Evolutionary conservation across 2,329 filamentous ascomycete species (phyloP).

Genomic region (Sphaerostilbella broomeana): DNA sequence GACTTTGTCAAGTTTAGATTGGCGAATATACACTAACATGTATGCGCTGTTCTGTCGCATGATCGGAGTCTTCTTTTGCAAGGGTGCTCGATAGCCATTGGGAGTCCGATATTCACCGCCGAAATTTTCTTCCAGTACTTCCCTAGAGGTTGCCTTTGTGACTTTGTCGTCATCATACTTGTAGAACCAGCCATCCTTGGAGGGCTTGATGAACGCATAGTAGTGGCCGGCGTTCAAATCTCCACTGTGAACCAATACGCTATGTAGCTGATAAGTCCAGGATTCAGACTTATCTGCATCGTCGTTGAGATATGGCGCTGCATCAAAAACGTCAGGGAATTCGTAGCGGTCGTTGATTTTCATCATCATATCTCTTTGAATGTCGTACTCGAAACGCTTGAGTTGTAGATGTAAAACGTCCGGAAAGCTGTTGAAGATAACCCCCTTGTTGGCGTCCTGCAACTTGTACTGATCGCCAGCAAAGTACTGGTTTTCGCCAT

Average conservation of each 20-base stretch:
- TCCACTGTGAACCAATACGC: constrained; percentile 92
- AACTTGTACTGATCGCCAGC: constrained; percentile 83
- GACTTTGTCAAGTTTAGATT: constrained; percentile 76
- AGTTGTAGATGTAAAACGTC: constrained; percentile 91
- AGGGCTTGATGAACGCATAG: constrained; percentile 92
- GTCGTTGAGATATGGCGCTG: constrained; percentile 77
- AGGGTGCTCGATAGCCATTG: constrained; percentile 40
- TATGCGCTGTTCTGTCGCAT: constrained; percentile 79
- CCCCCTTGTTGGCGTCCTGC: constrained; percentile 95
- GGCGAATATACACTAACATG: constrained; percentile 96
- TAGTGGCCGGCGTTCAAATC: constrained; percentile 97
- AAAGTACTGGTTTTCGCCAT: constrained; percentile 97
- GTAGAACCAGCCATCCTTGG: constrained; percentile 90
- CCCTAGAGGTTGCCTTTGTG: constrained; percentile 83
- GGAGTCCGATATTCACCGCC: constrained; percentile 70
- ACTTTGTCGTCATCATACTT: constrained; percentile 97
- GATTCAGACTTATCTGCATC: constrained; percentile 82
- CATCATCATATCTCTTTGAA: constrained; percentile 95
- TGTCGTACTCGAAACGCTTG: constrained; percentile 97
- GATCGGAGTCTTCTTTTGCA: constrained; percentile 51
- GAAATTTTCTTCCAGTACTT: constrained; percentile 94
- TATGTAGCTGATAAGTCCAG: constrained; percentile 88
- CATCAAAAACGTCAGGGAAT: constrained; percentile 78
- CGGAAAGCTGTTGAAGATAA: constrained; percentile 93
- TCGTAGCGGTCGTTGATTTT: constrained; percentile 95